phyloP scores from a whole-genome alignment of 2,329 filamentous ascomycete genomes.

The Fusarium sp. region DNA sequence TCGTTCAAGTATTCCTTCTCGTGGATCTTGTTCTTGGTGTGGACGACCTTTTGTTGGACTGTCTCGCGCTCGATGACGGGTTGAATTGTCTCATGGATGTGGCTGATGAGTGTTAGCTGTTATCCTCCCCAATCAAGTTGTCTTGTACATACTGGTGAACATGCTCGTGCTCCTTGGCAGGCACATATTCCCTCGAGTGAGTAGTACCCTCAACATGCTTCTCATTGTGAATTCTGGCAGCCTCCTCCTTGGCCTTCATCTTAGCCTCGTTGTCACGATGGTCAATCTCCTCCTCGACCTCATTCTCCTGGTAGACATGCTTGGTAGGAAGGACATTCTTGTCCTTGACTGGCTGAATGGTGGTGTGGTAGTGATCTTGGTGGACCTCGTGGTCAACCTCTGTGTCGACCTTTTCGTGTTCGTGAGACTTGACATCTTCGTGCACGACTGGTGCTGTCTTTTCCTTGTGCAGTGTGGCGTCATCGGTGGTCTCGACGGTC shows the following conservation, averaged over 20 bases:
- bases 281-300: constrained; percentile 26
- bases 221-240: constrained; percentile 19
- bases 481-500: constrained; percentile 21
- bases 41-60: constrained; percentile 29
- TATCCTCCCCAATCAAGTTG: too few relatives aligned
- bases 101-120: too few relatives aligned
- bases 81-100: constrained; percentile 30
- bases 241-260: constrained; percentile 23
- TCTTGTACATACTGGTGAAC: constrained; percentile 19
- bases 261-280: constrained; percentile 21
- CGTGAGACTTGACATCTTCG: constrained; percentile 31
- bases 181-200: constrained; percentile 15
- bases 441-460: constrained; percentile 22
- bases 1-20: constrained; percentile 27
- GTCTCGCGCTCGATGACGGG: constrained; percentile 34
- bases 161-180: constrained; percentile 21
- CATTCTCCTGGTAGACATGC: constrained; percentile 31
- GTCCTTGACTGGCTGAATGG: constrained; percentile 30
- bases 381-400: constrained; percentile 26
- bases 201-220: constrained; percentile 25
- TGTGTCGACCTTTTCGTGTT: constrained; percentile 29
- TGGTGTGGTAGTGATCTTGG: constrained; percentile 29
- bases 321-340: constrained; percentile 25
- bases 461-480: constrained; percentile 21
- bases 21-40: constrained; percentile 25